These are phyloP conservation scores for Thymus quinquecostatus DNA, from an alignment of 257 asterid species.

Conservation along the genomic window DNA sequence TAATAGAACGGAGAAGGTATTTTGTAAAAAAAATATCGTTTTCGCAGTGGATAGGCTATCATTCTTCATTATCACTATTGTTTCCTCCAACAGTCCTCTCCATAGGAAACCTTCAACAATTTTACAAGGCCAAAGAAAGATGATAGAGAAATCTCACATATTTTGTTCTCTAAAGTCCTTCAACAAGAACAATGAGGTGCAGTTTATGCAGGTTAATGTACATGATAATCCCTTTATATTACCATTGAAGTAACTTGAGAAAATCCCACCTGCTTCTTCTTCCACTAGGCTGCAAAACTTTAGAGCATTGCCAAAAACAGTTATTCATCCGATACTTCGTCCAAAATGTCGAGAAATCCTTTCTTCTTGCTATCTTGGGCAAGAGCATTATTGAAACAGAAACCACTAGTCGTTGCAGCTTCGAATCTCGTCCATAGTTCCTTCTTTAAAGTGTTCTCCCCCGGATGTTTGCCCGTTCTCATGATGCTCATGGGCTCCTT, in stretches of 20 bases:
- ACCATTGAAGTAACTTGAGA: slow-evolving; percentile 12
- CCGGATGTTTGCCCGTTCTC: slow-evolving; percentile 67
- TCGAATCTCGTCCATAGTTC: slow-evolving; percentile 90
- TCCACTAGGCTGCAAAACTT: slow-evolving; percentile 23
- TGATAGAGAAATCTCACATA: not conserved
- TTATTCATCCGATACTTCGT: slow-evolving; percentile 61
- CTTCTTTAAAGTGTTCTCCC: slow-evolving; percentile 96
- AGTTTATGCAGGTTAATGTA: slow-evolving; percentile 9
- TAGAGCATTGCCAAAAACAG: not conserved
- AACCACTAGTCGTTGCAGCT: slow-evolving; percentile 65
- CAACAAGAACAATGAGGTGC: slow-evolving; percentile 6
- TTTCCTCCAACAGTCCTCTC: no score
- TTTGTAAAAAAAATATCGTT: no score
- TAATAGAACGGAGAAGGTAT: no score
- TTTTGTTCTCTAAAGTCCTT: slow-evolving; percentile 18
- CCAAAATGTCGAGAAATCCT: slow-evolving; percentile 80
- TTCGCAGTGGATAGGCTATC: no score
- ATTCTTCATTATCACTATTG: not conserved
- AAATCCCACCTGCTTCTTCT: not conserved
- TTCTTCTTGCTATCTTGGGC: slow-evolving; percentile 37
- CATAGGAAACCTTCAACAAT: not conserved
- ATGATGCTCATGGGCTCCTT: slow-evolving; percentile 53
- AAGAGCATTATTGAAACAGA: slow-evolving; percentile 36
- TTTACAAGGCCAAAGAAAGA: not conserved
- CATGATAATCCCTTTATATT: not conserved